Evolutionary conservation across 139 green algal species (phyloP).

Genomic region (Chlamydomonas eustigma): DNA sequence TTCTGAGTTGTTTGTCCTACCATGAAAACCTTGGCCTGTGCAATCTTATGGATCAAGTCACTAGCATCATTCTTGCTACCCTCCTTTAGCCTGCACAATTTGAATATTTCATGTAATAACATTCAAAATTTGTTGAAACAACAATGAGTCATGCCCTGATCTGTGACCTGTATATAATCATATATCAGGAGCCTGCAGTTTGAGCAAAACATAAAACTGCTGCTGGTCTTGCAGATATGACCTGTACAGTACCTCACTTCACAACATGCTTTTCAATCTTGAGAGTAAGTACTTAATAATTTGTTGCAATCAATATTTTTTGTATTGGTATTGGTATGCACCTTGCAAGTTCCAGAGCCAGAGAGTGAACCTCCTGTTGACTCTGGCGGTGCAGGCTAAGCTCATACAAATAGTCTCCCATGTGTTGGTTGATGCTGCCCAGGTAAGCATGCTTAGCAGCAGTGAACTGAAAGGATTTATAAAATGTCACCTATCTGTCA

Average conservation of each 20-base stretch:
- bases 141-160: too few species aligned
- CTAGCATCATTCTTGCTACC: too few species aligned
- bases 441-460: conserved; percentile 12
- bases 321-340: background rate
- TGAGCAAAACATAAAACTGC: background rate
- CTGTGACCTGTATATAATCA: background rate
- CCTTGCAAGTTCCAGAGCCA: background rate
- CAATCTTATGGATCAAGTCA: too few species aligned
- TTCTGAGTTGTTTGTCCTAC: too few species aligned
- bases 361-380: background rate
- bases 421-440: background rate
- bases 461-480: background rate
- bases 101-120: too few species aligned
- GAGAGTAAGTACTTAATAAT: background rate
- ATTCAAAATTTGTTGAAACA: too few species aligned
- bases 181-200: background rate
- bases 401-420: background rate
- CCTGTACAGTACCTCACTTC: background rate
- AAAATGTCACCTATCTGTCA: background rate
- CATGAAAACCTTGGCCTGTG: too few species aligned
- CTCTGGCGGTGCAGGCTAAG: background rate
- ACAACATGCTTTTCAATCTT: background rate
- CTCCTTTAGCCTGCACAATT: too few species aligned
- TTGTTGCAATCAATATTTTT: background rate
- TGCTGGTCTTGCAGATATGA: background rate